A percentile compares a stretch with the other conserved stretches of the same genome.
These are phyloP conservation scores for Leccinum griseonigrum DNA, from an alignment of 1,284 basidiomycete genomes.

Conservation along the genomic window DNA sequence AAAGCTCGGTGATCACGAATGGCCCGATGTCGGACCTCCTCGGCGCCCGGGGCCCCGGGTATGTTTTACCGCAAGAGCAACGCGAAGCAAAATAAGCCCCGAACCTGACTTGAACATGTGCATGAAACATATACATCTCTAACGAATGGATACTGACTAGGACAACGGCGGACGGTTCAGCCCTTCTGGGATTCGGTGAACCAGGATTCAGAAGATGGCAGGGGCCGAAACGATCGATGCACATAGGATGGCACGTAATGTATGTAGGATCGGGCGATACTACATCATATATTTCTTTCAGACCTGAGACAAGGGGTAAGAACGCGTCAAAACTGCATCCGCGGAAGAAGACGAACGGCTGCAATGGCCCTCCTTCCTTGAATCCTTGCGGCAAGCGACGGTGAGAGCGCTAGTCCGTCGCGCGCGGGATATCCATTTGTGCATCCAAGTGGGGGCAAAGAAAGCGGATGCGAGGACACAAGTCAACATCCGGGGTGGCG, in stretches of 20 bases:
- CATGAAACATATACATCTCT: conserved; percentile 8
- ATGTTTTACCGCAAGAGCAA: background rate
- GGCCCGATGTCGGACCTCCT: background rate
- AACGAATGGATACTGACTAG: background rate
- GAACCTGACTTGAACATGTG: conserved; percentile 6
- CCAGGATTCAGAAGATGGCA: background rate
- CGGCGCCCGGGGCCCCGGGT: background rate
- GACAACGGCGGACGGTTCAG: background rate
- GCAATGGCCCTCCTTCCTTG: background rate
- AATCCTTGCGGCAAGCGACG: conserved; percentile 3
- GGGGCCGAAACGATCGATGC: background rate
- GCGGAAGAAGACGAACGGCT: conserved; percentile 8
- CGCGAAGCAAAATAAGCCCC: background rate
- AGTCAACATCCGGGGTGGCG: background rate
- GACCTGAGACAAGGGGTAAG: conserved; percentile 13
- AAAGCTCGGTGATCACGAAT: background rate
- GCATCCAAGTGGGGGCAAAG: background rate
- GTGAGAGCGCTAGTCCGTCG: conserved; percentile 13
- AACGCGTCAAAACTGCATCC: conserved; percentile 1
- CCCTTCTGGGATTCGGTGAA: background rate
- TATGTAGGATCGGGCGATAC: background rate
- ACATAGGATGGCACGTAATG: conserved; percentile 6
- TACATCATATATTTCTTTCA: background rate
- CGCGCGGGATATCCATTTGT: background rate
- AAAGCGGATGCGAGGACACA: background rate